A percentile compares a stretch with the other conserved stretches of the same genome.
Evolutionary conservation across 2,329 filamentous ascomycete genomes (phyloP).

Genomic region (Cucurbitaria berberidis): DNA sequence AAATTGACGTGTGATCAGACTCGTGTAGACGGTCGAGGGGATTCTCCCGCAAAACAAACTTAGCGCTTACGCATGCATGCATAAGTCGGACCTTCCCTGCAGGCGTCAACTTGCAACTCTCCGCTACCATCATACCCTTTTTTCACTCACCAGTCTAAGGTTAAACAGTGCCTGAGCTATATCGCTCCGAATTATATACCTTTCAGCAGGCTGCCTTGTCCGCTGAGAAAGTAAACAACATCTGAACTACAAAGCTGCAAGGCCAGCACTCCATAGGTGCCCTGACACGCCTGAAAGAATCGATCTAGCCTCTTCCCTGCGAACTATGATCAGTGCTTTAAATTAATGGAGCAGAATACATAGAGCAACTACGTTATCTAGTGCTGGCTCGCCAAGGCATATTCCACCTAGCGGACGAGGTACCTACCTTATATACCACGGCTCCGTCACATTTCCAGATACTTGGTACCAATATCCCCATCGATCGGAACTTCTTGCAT

Average conservation of each 20-base stretch:
- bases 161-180: no score
- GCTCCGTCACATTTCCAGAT: slow-evolving; percentile 7
- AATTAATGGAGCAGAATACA: neutral
- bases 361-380: neutral
- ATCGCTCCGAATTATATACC: no score
- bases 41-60: neutral
- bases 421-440: slow-evolving; percentile 1
- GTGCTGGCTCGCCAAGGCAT: neutral
- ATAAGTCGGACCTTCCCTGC: neutral
- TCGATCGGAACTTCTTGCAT: neutral
- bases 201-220: neutral
- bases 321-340: slow-evolving; percentile 3
- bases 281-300: neutral
- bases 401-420: no score
- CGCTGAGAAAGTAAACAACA: no score
- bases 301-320: slow-evolving; percentile 5
- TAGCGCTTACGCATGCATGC: neutral
- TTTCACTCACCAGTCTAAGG: no score
- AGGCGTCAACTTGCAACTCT: no score
- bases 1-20: neutral
- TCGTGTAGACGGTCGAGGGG: neutral
- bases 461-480: slow-evolving; percentile 2
- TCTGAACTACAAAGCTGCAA: no score
- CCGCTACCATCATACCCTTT: no score
- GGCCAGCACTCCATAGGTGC: no score